Conservation (phyloP, 352 stramenopile genomes). For the Blastocystis sp. region DNA sequence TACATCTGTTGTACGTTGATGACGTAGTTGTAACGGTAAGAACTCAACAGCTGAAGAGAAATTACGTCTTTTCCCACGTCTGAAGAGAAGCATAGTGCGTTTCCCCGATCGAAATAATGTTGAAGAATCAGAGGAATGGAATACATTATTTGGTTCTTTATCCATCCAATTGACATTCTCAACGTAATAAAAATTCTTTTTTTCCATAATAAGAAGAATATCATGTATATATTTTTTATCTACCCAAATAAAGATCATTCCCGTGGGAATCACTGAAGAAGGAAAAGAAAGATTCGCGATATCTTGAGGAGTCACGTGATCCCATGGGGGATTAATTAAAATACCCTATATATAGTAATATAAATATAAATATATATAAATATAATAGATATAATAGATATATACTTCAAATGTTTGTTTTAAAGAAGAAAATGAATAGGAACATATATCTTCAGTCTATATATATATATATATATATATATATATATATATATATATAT, state of each 20-base stretch:
- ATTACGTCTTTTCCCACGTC: not conserved
- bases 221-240: slow-evolving; percentile 33
- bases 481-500: too few species aligned
- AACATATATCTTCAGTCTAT: too few species aligned
- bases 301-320: too few species aligned
- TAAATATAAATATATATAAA: too few species aligned
- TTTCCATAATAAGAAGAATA: slow-evolving; percentile 13
- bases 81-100: slow-evolving; percentile 18
- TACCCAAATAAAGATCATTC: slow-evolving; percentile 33
- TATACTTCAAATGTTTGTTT: too few species aligned
- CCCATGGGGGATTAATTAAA: too few species aligned
- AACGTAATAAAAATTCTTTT: slow-evolving; percentile 32
- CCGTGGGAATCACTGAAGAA: slow-evolving; percentile 1
- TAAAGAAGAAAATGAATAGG: too few species aligned
- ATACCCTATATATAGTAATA: too few species aligned
- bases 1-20: slow-evolving; percentile 30
- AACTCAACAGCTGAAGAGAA: not conserved
- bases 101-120: slow-evolving; percentile 24
- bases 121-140: too few species aligned
- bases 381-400: too few species aligned
- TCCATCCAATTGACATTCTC: slow-evolving; percentile 36
- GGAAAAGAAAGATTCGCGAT: not conserved
- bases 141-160: too few species aligned
- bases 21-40: slow-evolving; percentile 18
- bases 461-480: too few species aligned